phyloP scores from a whole-genome alignment of 306 rosid genomes.

The Vachellia collinsii region DNA sequence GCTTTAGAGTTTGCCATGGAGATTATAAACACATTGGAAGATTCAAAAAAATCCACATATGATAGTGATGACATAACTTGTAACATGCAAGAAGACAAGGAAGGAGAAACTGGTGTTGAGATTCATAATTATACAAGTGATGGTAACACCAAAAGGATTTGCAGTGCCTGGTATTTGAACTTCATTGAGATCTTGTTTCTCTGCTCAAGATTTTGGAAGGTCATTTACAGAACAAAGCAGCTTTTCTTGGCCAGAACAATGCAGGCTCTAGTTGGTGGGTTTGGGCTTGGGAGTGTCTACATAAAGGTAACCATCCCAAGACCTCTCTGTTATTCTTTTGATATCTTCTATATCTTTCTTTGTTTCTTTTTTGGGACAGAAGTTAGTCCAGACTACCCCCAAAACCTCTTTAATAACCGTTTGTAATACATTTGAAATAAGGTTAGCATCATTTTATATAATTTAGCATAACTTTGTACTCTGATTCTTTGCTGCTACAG shows the following conservation, averaged over 20 bases:
- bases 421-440: no score
- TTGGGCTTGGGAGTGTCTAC: conserved; percentile 81
- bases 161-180: conserved; percentile 25
- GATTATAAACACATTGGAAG: conserved; percentile 58
- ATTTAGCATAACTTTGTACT: neutral
- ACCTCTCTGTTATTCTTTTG: neutral
- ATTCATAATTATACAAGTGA: conserved; percentile 20
- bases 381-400: neutral
- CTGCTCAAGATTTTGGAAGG: conserved; percentile 85
- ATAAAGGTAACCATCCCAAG: conserved; percentile 33
- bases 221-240: conserved; percentile 87
- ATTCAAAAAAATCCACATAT: conserved; percentile 39
- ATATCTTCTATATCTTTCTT: no score
- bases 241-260: conserved; percentile 78
- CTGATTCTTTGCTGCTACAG: neutral
- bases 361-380: neutral
- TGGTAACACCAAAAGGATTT: conserved; percentile 12
- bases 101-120: conserved; percentile 33
- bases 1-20: conserved; percentile 87
- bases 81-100: conserved; percentile 25
- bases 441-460: neutral
- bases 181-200: conserved; percentile 71
- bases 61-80: neutral
- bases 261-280: conserved; percentile 92
- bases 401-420: neutral